Percentiles rank a stretch among this genome's conserved stretches.
phyloP scores from a whole-genome alignment of 345 rosid genomes.

The Ceriops decandra region DNA sequence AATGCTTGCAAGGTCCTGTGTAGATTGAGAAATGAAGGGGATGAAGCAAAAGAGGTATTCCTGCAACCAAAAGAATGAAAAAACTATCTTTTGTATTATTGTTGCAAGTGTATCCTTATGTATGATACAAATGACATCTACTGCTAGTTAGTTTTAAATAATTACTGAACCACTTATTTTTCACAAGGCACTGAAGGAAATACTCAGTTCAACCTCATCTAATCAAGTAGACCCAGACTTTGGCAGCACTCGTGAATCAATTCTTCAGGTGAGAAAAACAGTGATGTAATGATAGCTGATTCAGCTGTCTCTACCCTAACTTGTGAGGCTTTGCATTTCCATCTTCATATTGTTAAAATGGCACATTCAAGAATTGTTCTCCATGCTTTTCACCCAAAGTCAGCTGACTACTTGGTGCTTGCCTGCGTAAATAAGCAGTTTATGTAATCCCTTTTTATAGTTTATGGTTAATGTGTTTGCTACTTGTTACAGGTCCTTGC shows the following conservation, averaged over 20 bases:
- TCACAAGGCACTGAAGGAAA: conserved; percentile 55
- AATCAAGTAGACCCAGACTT: conserved; percentile 53
- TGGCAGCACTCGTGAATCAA: conserved; percentile 58
- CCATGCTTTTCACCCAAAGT: too few species aligned
- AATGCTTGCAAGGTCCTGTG: conserved; percentile 66
- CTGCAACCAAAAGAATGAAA: not conserved
- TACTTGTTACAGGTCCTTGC: conserved; percentile 50
- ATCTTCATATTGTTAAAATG: too few species aligned
- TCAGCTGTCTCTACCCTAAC: too few species aligned
- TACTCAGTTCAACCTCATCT: conserved; percentile 41
- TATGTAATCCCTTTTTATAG: too few species aligned
- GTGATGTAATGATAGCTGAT: not conserved
- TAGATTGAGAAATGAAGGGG: conserved; percentile 62
- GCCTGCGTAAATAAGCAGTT: too few species aligned
- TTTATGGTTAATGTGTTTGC: not conserved
- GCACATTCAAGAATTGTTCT: too few species aligned
- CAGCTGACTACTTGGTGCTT: too few species aligned
- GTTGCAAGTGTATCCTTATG: conserved; percentile 7
- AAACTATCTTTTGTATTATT: not conserved
- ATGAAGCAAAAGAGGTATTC: conserved; percentile 62
- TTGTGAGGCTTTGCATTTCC: too few species aligned
- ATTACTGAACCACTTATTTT: conserved; percentile 20
- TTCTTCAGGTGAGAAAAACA: conserved; percentile 60
- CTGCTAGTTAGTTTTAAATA: conserved; percentile 4
- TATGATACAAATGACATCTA: not conserved